Percentiles rank a stretch among this genome's conserved stretches.
Evolutionary conservation across 257 asterid species (phyloP).

Genomic region (Vinca minor): DNA sequence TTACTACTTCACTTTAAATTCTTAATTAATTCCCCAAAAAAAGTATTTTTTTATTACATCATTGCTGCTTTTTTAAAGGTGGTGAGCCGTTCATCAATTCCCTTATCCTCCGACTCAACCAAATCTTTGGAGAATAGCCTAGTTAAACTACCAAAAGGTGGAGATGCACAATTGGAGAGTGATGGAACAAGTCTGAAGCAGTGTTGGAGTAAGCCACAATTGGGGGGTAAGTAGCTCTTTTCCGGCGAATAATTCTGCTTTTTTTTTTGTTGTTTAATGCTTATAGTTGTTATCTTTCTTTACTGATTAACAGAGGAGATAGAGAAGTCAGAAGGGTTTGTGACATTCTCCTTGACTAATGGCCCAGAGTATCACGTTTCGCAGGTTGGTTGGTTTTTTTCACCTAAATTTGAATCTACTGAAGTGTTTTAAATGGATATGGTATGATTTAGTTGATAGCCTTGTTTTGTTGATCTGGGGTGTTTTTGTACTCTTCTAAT

Average conservation of each 20-base stretch:
- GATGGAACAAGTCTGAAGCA: constrained; percentile 60
- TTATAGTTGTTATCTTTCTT: no score
- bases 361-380: constrained; percentile 99
- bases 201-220: constrained; percentile 76
- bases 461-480: not conserved
- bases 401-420: not conserved
- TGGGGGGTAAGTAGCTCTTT: no score
- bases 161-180: constrained; percentile 56
- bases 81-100: constrained; percentile 29
- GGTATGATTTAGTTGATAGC: no score
- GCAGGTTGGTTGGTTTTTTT: constrained; percentile 45
- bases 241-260: no score
- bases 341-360: constrained; percentile 84
- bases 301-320: constrained; percentile 61
- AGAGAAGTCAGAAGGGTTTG: constrained; percentile 65
- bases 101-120: constrained; percentile 31
- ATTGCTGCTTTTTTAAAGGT: constrained; percentile 13
- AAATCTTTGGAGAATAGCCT: constrained; percentile 48
- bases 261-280: no score
- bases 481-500: not conserved
- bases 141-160: constrained; percentile 40
- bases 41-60: not conserved
- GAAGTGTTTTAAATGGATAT: not conserved
- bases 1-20: not conserved
- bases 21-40: not conserved